These are phyloP conservation scores for Cucumis sativus DNA, from an alignment of 306 rosid species.

Conservation along the genomic window Cucumber_9930_V3 NC_026655.2:28030501-28031000, in stretches of 20 bases:
- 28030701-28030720: constrained; percentile 24
- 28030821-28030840: constrained; percentile 33
- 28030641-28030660: constrained; percentile 66
- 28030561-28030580: constrained; percentile 73
- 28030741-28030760: constrained; percentile 58
- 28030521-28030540: constrained; percentile 62
- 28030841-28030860: constrained; percentile 26
- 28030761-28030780: constrained; percentile 51
- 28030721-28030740: constrained; percentile 58
- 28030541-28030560: constrained; percentile 75
- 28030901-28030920: constrained; percentile 59
- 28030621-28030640: constrained; percentile 82
- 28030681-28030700: constrained; percentile 49
- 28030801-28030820: constrained; percentile 30
- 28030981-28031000: constrained; percentile 58
- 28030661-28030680: constrained; percentile 61
- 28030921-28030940: constrained; percentile 81
- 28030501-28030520: constrained; percentile 81
- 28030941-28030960: constrained; percentile 70
- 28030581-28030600: constrained; percentile 65
- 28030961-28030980: constrained; percentile 58
- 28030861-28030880: constrained; percentile 30
- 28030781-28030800: constrained; percentile 44
- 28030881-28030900: constrained; percentile 58
- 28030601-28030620: constrained; percentile 71